Percentiles rank a stretch among this genome's conserved stretches.
Conservation (phyloP, 1,284 basidiomycete species). For the Phellinidium pouzarii region DNA sequence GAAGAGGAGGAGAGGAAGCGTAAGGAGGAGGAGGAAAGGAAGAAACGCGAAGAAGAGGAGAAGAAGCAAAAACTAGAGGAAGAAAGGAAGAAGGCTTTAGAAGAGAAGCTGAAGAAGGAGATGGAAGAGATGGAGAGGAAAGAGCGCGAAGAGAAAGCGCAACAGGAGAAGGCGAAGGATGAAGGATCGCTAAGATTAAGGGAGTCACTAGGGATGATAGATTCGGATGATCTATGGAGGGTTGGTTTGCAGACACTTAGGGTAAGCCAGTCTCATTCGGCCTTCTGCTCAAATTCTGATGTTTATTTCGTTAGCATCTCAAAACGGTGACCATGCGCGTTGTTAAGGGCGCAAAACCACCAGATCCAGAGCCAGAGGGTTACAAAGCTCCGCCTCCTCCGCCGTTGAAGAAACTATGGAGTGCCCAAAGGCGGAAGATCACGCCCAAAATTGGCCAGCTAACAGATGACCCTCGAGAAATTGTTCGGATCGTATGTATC, state of each 20-base stretch:
- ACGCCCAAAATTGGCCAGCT: slow-evolving; percentile 90
- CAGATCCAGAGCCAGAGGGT: slow-evolving; percentile 11
- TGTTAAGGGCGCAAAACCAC: slow-evolving; percentile 59
- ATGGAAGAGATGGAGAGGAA: slow-evolving; percentile 34
- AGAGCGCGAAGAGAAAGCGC: slow-evolving; percentile 31
- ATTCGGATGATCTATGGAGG: slow-evolving; percentile 62
- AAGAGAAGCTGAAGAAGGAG: slow-evolving; percentile 37
- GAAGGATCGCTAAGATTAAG: slow-evolving; percentile 28
- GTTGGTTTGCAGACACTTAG: slow-evolving; percentile 54
- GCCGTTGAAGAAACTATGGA: slow-evolving; percentile 47
- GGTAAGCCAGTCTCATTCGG: slow-evolving; percentile 32
- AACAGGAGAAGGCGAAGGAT: slow-evolving; percentile 25
- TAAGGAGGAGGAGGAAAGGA: slow-evolving; percentile 40
- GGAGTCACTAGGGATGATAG: slow-evolving; percentile 41
- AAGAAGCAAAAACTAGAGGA: slow-evolving; percentile 34
- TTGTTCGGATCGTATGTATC: slow-evolving; percentile 54
- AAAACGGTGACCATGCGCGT: slow-evolving; percentile 70
- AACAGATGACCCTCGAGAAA: slow-evolving; percentile 71
- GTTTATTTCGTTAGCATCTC: slow-evolving; percentile 39
- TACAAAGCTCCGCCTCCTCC: slow-evolving; percentile 15
- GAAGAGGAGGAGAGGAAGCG: slow-evolving; percentile 46
- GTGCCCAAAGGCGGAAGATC: slow-evolving; percentile 72
- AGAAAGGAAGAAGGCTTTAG: slow-evolving; percentile 32
- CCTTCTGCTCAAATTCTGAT: slow-evolving; percentile 9
- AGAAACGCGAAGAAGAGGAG: slow-evolving; percentile 35